Percentiles rank a stretch among this genome's conserved stretches.
phyloP scores from a whole-genome alignment of 2,329 filamentous ascomycete genomes.

The Penicillium digitatum region DNA sequence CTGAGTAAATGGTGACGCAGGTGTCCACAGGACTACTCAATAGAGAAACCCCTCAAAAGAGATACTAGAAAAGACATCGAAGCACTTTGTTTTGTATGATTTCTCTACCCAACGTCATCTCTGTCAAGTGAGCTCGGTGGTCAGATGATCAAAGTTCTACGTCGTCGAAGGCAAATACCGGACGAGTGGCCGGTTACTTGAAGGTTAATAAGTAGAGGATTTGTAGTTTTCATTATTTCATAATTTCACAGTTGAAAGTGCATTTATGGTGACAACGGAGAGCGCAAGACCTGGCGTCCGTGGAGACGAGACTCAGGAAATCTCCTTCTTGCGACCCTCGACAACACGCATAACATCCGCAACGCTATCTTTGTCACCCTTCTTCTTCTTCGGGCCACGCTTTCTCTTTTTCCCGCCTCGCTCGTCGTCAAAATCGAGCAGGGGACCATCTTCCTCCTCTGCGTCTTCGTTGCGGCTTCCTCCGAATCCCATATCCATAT shows the following conservation, averaged over 20 bases:
- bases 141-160: background rate
- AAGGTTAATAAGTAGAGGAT: background rate
- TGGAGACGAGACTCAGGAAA: background rate
- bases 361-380: constrained; percentile 61
- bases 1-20: background rate
- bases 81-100: background rate
- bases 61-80: background rate
- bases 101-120: background rate
- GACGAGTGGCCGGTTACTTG: background rate
- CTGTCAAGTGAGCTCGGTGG: background rate
- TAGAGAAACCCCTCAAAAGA: background rate
- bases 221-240: background rate
- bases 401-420: constrained; percentile 44
- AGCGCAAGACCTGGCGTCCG: background rate
- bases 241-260: background rate
- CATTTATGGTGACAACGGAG: background rate
- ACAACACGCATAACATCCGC: constrained; percentile 76
- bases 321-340: constrained; percentile 56
- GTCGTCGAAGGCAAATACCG: background rate
- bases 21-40: background rate
- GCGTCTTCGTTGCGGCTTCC: constrained; percentile 82
- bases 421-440: constrained; percentile 46
- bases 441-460: constrained; percentile 68
- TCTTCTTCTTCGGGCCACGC: constrained; percentile 54
- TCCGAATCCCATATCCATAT: constrained; percentile 93